These are phyloP conservation scores for Vigna angularis DNA, from an alignment of 306 rosid species.

Conservation along the genomic window DNA sequence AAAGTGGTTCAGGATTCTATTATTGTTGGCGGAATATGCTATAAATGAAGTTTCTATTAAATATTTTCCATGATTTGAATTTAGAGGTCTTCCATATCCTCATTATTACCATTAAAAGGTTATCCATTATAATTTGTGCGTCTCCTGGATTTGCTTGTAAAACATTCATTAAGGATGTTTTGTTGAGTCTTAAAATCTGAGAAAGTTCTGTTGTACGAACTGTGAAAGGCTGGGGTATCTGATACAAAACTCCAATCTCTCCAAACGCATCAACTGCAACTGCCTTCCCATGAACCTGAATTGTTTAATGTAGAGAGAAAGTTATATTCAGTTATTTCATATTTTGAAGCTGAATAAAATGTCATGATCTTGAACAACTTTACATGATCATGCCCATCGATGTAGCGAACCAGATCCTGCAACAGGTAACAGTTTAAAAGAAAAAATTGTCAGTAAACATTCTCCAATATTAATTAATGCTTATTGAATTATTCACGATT, in stretches of 20 bases:
- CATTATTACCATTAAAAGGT: slow-evolving; percentile 68
- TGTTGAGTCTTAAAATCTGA: slow-evolving; percentile 70
- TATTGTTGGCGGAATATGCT: slow-evolving; percentile 1
- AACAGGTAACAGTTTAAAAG: slow-evolving; percentile 28
- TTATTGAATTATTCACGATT: not conserved
- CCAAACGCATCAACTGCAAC: slow-evolving; percentile 68
- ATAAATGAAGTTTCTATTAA: slow-evolving; percentile 12
- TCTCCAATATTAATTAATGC: slow-evolving; percentile 6
- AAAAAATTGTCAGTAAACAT: slow-evolving; percentile 9
- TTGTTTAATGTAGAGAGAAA: slow-evolving; percentile 12
- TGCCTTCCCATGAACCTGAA: slow-evolving; percentile 65
- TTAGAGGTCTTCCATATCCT: slow-evolving; percentile 16
- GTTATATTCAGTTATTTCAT: slow-evolving; percentile 24
- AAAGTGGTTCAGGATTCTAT: slow-evolving; percentile 36
- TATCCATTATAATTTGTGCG: slow-evolving; percentile 59
- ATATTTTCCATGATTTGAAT: not conserved
- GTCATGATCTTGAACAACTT: not conserved
- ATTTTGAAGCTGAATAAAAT: not conserved
- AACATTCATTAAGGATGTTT: slow-evolving; percentile 58
- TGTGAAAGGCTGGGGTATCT: slow-evolving; percentile 69
- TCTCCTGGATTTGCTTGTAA: slow-evolving; percentile 59
- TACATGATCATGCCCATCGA: slow-evolving; percentile 64
- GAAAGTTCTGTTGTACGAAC: slow-evolving; percentile 71
- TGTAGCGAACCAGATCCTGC: slow-evolving; percentile 59
- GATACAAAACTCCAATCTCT: slow-evolving; percentile 66